phyloP scores from a whole-genome alignment of 306 rosid genomes.

The Gleditsia sinensis region DNA sequence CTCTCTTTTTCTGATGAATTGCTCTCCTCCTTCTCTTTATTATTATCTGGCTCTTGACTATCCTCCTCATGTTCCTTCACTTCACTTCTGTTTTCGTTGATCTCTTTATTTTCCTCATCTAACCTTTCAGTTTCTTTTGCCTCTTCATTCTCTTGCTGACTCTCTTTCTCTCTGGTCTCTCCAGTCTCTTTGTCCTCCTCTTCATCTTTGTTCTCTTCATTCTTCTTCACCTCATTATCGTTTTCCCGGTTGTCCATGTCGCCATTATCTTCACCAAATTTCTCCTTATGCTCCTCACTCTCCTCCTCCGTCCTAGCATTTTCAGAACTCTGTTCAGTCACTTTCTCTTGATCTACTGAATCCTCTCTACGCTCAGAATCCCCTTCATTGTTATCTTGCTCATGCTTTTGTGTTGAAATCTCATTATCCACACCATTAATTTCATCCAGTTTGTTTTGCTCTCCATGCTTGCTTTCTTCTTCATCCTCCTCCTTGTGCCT shows the following conservation, averaged over 20 bases:
- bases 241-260: constrained; percentile 40
- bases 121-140: constrained; percentile 29
- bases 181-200: constrained; percentile 43
- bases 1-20: constrained; percentile 36
- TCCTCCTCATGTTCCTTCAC: constrained; percentile 38
- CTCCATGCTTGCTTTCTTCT: constrained; percentile 58
- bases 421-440: constrained; percentile 41
- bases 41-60: constrained; percentile 36
- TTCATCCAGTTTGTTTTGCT: constrained; percentile 51
- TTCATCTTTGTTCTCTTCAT: constrained; percentile 41
- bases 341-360: constrained; percentile 42
- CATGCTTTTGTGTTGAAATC: constrained; percentile 37
- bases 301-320: constrained; percentile 41
- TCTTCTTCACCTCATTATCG: constrained; percentile 41
- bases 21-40: constrained; percentile 49
- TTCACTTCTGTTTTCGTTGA: constrained; percentile 23
- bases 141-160: constrained; percentile 29
- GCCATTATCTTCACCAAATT: constrained; percentile 41
- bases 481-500: constrained; percentile 70
- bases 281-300: constrained; percentile 42
- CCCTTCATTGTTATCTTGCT: constrained; percentile 41
- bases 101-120: constrained; percentile 39
- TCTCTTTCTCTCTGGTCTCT: constrained; percentile 31
- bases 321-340: constrained; percentile 42
- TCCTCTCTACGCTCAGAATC: constrained; percentile 48